A percentile compares a stretch with the other conserved stretches of the same genome.
These are phyloP conservation scores for Populus deltoides DNA, from an alignment of 345 rosid species.

Conservation along the genomic window DNA sequence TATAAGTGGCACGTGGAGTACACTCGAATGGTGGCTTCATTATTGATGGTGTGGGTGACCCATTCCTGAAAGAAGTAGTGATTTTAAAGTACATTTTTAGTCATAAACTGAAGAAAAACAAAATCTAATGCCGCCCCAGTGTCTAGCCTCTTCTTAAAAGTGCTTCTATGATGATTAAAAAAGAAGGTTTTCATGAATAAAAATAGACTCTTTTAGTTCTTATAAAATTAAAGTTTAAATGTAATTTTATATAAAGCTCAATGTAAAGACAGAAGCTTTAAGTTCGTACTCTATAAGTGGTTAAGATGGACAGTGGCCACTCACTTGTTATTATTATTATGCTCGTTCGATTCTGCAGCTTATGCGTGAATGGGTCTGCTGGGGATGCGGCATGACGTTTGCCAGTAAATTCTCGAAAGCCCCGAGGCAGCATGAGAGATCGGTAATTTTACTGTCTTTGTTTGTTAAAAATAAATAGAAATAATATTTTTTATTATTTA, in stretches of 20 bases:
- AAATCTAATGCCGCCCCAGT: conserved; percentile 14
- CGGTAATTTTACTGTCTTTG: no score
- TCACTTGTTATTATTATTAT: no score
- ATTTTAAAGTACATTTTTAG: not conserved
- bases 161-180: no score
- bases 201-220: no score
- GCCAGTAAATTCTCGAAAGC: not conserved
- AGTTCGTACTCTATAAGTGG: no score
- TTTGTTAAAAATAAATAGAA: no score
- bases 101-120: not conserved
- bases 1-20: not conserved
- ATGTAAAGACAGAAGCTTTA: no score
- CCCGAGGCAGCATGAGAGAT: not conserved
- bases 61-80: not conserved
- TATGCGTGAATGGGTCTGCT: not conserved
- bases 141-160: no score
- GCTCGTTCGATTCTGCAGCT: not conserved
- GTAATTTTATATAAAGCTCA: no score
- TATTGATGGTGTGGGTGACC: not conserved
- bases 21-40: not conserved
- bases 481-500: no score
- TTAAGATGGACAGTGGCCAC: not conserved
- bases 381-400: not conserved
- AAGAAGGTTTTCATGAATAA: no score
- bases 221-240: no score